Evolutionary conservation across 1,284 basidiomycete species (phyloP), one percentile per base, ranked within the genome.

Genomic region (Fomitopsis betulina): DNA sequence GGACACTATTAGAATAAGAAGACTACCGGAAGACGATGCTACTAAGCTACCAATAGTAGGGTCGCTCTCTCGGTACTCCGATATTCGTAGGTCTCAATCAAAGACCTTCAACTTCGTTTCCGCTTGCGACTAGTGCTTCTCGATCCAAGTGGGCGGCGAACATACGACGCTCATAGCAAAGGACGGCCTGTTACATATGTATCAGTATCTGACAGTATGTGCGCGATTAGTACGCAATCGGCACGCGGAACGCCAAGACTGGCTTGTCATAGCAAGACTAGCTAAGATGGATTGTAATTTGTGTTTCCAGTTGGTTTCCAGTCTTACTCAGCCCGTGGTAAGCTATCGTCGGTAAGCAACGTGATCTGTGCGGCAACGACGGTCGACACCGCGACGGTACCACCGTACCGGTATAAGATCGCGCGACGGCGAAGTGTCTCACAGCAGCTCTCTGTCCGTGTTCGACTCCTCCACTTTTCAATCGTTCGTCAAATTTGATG

Each of bases 301-400:
- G 45, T 13, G 43, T 47, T 27, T 47, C 45, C 15, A 21, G 21
- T 45, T 53, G 6, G 45, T 47, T 27, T 47, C 45, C 15, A 9
- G 21, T 45, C 58, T 58, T 54, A 58, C 53, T 58, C 57, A 58
- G 42, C 56, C 15, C 27, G 56, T n/a, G n/a, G n/a, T 23, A 17
- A 23, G 9, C 37, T 9, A 21, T 47, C 27, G 45, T 23, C 12
- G n/a, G 45, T 47, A 47, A 51, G 47, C 40, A 55, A 54, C 58
- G 58, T 54, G 53, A 58, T 58, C 55, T 58, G 43, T 50, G 53
- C 25, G 38, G 40, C 55, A 27, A 45, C 21, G 25, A 15, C 25
- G n/a, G 17, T 55, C 21, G 42, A 21, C 21, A 27, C 25, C 13
- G 45, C 45, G 25, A 47, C 45, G 45, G 25, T 47, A 47, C 27